These are phyloP conservation scores for Lentinula novae-zelandiae DNA, from an alignment of 1,284 basidiomycete genomes.

Conservation along the genomic window DNA sequence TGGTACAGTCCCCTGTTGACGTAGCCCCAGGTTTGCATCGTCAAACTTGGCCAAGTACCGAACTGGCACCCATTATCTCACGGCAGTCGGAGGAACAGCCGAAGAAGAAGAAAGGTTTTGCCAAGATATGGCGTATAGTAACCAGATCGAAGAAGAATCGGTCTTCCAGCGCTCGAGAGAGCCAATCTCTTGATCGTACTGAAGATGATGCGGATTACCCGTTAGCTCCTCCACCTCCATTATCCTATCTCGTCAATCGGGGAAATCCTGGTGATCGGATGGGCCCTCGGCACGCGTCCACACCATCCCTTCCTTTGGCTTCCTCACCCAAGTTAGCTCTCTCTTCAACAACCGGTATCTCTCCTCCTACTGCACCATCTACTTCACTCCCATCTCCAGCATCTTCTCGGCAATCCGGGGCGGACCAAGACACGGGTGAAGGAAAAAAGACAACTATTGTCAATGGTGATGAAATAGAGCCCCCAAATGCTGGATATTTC, in stretches of 20 bases:
- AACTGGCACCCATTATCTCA: conserved; percentile 28
- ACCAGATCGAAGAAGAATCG: conserved; percentile 52
- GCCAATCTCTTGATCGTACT: conserved; percentile 30
- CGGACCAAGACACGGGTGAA: conserved; percentile 51
- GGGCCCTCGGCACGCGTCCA: conserved; percentile 56
- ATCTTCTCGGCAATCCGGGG: conserved; percentile 58
- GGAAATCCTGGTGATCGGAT: conserved; percentile 42
- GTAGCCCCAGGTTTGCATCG: conserved; percentile 43
- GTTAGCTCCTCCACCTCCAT: conserved; percentile 78
- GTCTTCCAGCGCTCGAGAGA: conserved; percentile 23
- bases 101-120: conserved; percentile 78
- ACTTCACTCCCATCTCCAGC: conserved; percentile 70
- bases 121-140: conserved; percentile 81
- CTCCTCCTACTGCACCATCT: conserved; percentile 68
- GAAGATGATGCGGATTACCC: conserved; percentile 66
- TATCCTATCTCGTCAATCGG: conserved; percentile 79
- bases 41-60: conserved; percentile 50
- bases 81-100: conserved; percentile 32
- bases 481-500: conserved; percentile 29
- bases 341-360: conserved; percentile 49
- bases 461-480: conserved; percentile 36
- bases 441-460: conserved; percentile 33
- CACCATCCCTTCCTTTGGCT: conserved; percentile 60
- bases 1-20: conserved; percentile 39
- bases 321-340: conserved; percentile 51